Evolutionary conservation across 768 basidiomycete genomes (phyloP).

Genomic region (Tylopilus cervinicoccineus): DNA sequence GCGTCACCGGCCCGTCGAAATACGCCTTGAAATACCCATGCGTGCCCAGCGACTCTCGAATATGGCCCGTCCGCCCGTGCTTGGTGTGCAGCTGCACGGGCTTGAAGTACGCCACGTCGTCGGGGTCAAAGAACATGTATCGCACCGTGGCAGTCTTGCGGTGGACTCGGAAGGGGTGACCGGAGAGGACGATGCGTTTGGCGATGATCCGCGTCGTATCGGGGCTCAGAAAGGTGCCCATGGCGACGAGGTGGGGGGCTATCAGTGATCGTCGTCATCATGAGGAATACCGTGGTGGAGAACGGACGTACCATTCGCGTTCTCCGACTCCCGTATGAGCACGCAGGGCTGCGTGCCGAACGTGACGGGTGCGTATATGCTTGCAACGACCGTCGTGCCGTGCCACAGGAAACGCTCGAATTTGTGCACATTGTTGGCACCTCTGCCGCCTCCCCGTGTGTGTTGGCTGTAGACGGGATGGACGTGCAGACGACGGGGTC

Average conservation of each 20-base stretch:
- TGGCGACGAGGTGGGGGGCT: slow-evolving; percentile 86
- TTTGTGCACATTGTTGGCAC: slow-evolving; percentile 96
- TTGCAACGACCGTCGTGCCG: slow-evolving; percentile 77
- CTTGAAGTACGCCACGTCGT: slow-evolving; percentile 90
- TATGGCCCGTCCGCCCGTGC: slow-evolving; percentile 84
- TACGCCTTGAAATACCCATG: slow-evolving; percentile 98
- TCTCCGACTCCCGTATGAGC: slow-evolving; percentile 65
- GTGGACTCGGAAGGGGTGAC: slow-evolving; percentile 96
- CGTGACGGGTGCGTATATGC: slow-evolving; percentile 81
- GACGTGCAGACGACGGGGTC: slow-evolving; percentile 78
- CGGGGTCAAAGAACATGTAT: slow-evolving; percentile 98
- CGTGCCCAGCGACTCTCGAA: slow-evolving; percentile 88
- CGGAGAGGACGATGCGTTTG: slow-evolving; percentile 93
- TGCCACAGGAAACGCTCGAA: slow-evolving; percentile 88
- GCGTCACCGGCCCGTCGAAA: slow-evolving; percentile 88
- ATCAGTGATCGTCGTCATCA: neutral
- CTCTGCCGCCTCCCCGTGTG: slow-evolving; percentile 83
- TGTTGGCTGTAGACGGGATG: slow-evolving; percentile 94
- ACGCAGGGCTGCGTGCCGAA: slow-evolving; percentile 80
- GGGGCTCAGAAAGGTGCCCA: slow-evolving; percentile 80
- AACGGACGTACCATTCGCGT: slow-evolving; percentile 47
- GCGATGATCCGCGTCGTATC: slow-evolving; percentile 90
- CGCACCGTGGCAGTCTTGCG: slow-evolving; percentile 95
- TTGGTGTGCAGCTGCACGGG: slow-evolving; percentile 93
- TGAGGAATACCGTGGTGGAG: no score